These are phyloP conservation scores for Chamaenerion angustifolium DNA, from an alignment of 345 rosid genomes.

Conservation along the genomic window DNA sequence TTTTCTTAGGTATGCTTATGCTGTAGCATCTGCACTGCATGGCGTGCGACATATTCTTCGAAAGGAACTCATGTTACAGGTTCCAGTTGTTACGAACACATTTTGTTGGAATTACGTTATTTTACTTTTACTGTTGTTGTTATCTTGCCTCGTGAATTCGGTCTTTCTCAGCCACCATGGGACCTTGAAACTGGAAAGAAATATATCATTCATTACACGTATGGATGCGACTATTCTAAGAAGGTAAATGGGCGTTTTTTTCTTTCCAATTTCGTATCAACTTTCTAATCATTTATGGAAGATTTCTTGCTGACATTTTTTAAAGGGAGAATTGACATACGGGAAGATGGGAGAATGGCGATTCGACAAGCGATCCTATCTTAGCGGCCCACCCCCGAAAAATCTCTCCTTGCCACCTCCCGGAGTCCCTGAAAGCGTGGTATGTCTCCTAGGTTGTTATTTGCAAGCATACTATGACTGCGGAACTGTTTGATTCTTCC, in stretches of 20 bases:
- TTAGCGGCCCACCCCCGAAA: slow-evolving; percentile 54
- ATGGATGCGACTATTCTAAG: slow-evolving; percentile 54
- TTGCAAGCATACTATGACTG: no score
- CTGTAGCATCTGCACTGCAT: slow-evolving; percentile 66
- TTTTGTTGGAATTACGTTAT: no score
- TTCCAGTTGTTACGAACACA: no score
- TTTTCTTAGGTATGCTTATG: slow-evolving; percentile 57
- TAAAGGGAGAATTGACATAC: slow-evolving; percentile 51
- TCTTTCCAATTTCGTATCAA: no score
- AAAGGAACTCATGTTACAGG: slow-evolving; percentile 73
- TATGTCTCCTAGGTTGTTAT: slow-evolving; percentile 13
- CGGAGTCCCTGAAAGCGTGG: slow-evolving; percentile 74
- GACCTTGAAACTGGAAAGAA: slow-evolving; percentile 48
- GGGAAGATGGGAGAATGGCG: slow-evolving; percentile 77
- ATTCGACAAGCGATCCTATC: slow-evolving; percentile 64
- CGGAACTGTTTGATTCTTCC: no score
- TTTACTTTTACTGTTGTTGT: background rate
- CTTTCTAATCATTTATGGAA: background rate
- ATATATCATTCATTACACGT: slow-evolving; percentile 65
- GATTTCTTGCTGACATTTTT: background rate
- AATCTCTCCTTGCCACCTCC: slow-evolving; percentile 67
- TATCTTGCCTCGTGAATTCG: background rate
- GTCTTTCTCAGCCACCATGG: slow-evolving; percentile 59
- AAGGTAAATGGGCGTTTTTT: slow-evolving; percentile 39
- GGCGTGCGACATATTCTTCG: slow-evolving; percentile 48